Evolutionary conservation across 2,329 filamentous ascomycete species (phyloP).

Genomic region (Cryphonectria nitschkei): DNA sequence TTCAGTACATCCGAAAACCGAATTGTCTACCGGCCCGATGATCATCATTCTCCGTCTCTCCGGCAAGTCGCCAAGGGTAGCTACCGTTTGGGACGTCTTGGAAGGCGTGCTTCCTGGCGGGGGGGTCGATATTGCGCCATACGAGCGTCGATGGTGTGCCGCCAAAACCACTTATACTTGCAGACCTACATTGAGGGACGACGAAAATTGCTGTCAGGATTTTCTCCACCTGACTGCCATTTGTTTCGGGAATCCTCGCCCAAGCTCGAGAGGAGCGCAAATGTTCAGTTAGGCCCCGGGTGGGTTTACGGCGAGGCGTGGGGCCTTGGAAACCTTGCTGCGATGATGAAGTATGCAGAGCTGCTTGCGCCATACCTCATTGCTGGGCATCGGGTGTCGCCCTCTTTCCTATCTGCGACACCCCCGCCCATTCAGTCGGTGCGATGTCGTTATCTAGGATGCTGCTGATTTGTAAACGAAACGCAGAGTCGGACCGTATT

Average conservation of each 20-base stretch:
- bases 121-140: slow-evolving; percentile 27
- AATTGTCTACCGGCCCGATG: not conserved
- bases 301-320: slow-evolving; percentile 9
- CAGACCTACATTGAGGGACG: slow-evolving; percentile 14
- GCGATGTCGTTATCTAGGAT: slow-evolving; percentile 24
- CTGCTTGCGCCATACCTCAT: slow-evolving; percentile 26
- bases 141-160: slow-evolving; percentile 24
- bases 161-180: slow-evolving; percentile 17
- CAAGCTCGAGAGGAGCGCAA: not conserved
- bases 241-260: not conserved
- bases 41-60: not conserved
- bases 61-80: not conserved
- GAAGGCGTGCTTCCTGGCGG: slow-evolving; percentile 2
- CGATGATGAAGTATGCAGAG: slow-evolving; percentile 28
- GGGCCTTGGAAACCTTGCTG: slow-evolving; percentile 13
- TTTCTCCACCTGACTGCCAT: not conserved
- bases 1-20: not conserved
- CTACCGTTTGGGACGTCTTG: not conserved
- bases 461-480: slow-evolving; percentile 14
- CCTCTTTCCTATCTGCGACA: slow-evolving; percentile 18
- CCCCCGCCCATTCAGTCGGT: slow-evolving; percentile 21
- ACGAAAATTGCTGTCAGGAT: not conserved
- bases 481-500: not conserved
- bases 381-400: slow-evolving; percentile 25
- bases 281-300: not conserved